Evolutionary conservation across 768 basidiomycete genomes (phyloP).

Genomic region (Tricholoma hemisulphureum): DNA sequence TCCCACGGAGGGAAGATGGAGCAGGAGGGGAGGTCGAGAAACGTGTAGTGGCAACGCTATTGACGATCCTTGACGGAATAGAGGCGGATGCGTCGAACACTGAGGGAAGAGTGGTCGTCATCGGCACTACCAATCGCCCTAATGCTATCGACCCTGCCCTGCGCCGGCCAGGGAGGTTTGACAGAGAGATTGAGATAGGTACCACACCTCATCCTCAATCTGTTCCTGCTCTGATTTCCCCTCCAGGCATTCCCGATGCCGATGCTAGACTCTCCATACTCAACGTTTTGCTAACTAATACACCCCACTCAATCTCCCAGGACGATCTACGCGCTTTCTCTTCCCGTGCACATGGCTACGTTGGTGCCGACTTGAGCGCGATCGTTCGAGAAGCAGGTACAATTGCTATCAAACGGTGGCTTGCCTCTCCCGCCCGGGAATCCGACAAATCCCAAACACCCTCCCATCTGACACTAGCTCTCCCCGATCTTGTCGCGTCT

Average conservation of each 20-base stretch:
- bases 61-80: constrained; percentile 95
- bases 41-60: constrained; percentile 89
- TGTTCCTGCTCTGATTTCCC: constrained; percentile 1
- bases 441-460: constrained; percentile 12
- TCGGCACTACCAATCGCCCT: constrained; percentile 93
- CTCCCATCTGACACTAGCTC: constrained; percentile 41
- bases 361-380: constrained; percentile 92
- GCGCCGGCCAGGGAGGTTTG: constrained; percentile 86
- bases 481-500: constrained; percentile 65
- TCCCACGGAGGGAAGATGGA: constrained; percentile 84
- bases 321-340: constrained; percentile 67
- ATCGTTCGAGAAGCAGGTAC: constrained; percentile 93
- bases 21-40: constrained; percentile 95
- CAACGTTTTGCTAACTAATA: constrained; percentile 75
- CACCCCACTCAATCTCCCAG: constrained; percentile 68
- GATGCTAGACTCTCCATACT: constrained; percentile 84
- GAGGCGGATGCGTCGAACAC: constrained; percentile 47
- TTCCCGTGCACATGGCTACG: constrained; percentile 87
- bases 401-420: constrained; percentile 82
- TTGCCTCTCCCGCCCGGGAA: constrained; percentile 30
- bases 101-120: constrained; percentile 76
- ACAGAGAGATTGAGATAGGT: constrained; percentile 96
- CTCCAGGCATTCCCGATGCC: constrained; percentile 81
- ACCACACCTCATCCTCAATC: constrained; percentile 14
- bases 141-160: constrained; percentile 95